Percentiles rank a stretch among this genome's conserved stretches.
Conservation (phyloP, 176 grass and related monocot species). For the Phoenix dactylifera region DNA sequence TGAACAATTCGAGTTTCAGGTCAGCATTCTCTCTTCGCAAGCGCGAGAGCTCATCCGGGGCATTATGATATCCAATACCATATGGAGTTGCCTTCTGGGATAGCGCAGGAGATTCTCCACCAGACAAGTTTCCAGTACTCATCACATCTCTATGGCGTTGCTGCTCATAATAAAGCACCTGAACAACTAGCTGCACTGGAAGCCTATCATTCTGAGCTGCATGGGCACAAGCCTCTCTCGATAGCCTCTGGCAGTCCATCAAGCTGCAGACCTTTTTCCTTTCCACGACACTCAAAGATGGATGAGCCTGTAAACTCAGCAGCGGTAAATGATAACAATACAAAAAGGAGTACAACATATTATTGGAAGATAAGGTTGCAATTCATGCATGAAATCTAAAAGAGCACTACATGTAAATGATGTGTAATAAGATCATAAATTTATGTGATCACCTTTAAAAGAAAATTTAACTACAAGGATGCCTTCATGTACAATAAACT, state of each 20-base stretch:
- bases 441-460: too few relatives aligned
- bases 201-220: conserved; percentile 86
- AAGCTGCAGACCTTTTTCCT: conserved; percentile 68
- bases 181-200: conserved; percentile 75
- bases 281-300: conserved; percentile 41
- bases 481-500: too few relatives aligned
- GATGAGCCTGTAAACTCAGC: conserved; percentile 47
- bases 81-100: conserved; percentile 30
- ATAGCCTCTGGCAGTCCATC: conserved; percentile 85
- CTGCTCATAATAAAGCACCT: conserved; percentile 83
- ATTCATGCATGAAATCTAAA: too few relatives aligned
- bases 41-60: conserved; percentile 45
- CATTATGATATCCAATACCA: conserved; percentile 1
- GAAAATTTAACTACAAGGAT: too few relatives aligned
- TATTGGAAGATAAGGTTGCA: neutral
- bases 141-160: conserved; percentile 41
- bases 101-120: conserved; percentile 35
- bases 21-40: conserved; percentile 90
- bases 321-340: neutral
- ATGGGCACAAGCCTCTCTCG: conserved; percentile 82
- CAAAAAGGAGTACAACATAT: neutral
- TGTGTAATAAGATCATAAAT: too few relatives aligned
- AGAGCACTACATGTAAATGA: too few relatives aligned
- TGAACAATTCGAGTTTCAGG: conserved; percentile 60
- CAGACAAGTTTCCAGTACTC: conserved; percentile 24